Percentiles rank a stretch among this genome's conserved stretches.
Evolutionary conservation across 345 rosid species (phyloP).

Genomic region (Euphorbia lathyris): DNA sequence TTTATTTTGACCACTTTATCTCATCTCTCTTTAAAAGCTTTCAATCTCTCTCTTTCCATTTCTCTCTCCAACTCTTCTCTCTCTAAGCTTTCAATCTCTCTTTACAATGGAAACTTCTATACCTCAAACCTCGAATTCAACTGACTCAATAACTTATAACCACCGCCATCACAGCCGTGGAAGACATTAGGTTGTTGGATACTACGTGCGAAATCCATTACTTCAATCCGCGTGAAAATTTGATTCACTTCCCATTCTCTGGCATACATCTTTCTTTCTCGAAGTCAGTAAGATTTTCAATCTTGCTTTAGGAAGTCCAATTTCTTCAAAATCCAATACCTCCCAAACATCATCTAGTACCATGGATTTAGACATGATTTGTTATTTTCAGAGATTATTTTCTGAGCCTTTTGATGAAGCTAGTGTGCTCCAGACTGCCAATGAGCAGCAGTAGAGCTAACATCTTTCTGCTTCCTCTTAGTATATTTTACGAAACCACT

Average conservation of each 20-base stretch:
- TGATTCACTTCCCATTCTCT: too few relatives aligned
- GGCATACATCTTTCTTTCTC: too few relatives aligned
- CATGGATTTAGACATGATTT: not conserved
- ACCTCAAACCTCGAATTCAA: constrained; percentile 35
- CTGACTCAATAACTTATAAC: constrained; percentile 29
- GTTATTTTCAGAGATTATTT: not conserved
- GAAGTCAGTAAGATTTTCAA: too few relatives aligned
- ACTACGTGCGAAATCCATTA: constrained; percentile 59
- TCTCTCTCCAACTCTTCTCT: too few relatives aligned
- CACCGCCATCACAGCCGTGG: constrained; percentile 29
- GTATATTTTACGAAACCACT: not conserved
- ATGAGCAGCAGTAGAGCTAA: not conserved
- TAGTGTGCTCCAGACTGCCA: not conserved
- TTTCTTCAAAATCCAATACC: too few relatives aligned
- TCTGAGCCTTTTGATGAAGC: not conserved
- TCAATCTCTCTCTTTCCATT: too few relatives aligned
- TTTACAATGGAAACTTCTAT: constrained; percentile 30
- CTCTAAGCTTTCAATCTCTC: too few relatives aligned
- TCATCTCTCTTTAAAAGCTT: too few relatives aligned
- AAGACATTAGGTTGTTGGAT: constrained; percentile 42
- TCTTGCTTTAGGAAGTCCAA: too few relatives aligned
- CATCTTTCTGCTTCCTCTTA: not conserved
- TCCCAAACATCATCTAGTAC: too few relatives aligned
- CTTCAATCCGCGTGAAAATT: too few relatives aligned
- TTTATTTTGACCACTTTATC: too few relatives aligned